A percentile compares a stretch with the other conserved stretches of the same genome.
phyloP scores from a whole-genome alignment of 306 rosid species.

The Vigna mungo region DNA sequence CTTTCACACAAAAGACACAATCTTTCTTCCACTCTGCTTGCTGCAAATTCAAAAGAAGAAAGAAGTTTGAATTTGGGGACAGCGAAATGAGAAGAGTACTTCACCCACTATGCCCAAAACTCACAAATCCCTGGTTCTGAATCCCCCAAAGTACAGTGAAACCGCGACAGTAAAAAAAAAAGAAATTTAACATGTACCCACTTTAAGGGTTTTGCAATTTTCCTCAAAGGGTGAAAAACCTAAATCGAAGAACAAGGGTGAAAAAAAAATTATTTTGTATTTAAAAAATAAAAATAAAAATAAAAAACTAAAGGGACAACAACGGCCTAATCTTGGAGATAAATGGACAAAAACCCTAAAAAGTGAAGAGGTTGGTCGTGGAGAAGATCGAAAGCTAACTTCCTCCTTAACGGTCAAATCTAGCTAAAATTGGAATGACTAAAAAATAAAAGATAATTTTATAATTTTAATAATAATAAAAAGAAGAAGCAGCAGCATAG shows the following conservation, averaged over 20 bases:
- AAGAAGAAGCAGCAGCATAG: not conserved
- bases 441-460: not conserved
- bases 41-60: slow-evolving; percentile 34
- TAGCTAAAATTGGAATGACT: slow-evolving; percentile 6
- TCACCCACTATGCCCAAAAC: slow-evolving; percentile 39
- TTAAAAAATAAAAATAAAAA: not conserved
- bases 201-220: slow-evolving; percentile 30
- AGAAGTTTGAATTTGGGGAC: slow-evolving; percentile 5
- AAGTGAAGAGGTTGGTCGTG: not conserved
- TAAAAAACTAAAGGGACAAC: slow-evolving; percentile 23
- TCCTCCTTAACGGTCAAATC: slow-evolving; percentile 49
- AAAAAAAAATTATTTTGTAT: not conserved
- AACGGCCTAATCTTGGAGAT: slow-evolving; percentile 19
- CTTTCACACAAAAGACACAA: slow-evolving; percentile 33
- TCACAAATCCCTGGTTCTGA: slow-evolving; percentile 38
- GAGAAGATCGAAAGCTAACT: slow-evolving; percentile 40
- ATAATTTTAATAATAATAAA: not conserved
- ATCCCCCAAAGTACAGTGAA: slow-evolving; percentile 25
- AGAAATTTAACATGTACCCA: slow-evolving; percentile 25
- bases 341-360: slow-evolving; percentile 43
- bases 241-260: slow-evolving; percentile 19
- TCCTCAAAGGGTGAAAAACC: slow-evolving; percentile 6
- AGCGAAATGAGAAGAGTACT: slow-evolving; percentile 35
- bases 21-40: slow-evolving; percentile 27
- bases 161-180: not conserved